Conservation (phyloP, 164 flowering plant species). For the Chloranthus sessilifolius region DNA sequence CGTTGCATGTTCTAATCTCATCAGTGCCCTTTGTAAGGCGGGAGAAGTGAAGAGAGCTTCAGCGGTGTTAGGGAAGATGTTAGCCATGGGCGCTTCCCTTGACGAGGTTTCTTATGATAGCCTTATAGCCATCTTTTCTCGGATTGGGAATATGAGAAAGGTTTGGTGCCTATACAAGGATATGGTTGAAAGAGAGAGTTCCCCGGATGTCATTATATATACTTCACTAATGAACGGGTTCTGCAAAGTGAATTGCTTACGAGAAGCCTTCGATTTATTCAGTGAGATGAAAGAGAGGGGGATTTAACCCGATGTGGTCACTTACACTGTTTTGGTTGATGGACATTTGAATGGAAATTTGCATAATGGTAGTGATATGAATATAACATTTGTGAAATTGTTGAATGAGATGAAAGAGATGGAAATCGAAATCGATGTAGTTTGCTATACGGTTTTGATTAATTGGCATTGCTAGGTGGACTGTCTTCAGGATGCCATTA, state of each 20-base stretch:
- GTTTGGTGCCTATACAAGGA: conserved; percentile 43
- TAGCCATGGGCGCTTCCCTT: conserved; percentile 25
- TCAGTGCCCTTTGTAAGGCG: conserved; percentile 37
- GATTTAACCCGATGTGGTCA: conserved; percentile 54
- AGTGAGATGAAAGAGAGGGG: conserved; percentile 60
- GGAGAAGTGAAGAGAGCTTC: conserved; percentile 39
- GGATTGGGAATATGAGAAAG: conserved; percentile 36
- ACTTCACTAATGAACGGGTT: conserved; percentile 68
- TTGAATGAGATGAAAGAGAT: conserved; percentile 40
- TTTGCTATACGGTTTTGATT: conserved; percentile 66
- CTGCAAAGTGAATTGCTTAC: conserved; percentile 40
- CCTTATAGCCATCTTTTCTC: conserved; percentile 51
- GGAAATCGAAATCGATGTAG: conserved; percentile 42
- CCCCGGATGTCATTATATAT: conserved; percentile 49
- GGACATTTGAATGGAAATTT: conserved; percentile 23
- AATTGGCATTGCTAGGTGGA: conserved; percentile 39
- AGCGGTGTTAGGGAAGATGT: conserved; percentile 27
- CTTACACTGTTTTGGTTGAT: conserved; percentile 67
- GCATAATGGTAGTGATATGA: conserved; percentile 5
- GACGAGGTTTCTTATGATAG: conserved; percentile 28
- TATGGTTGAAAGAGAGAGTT: conserved; percentile 30
- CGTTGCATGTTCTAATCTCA: conserved; percentile 38
- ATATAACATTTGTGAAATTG: conserved; percentile 20
- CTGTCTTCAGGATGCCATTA: conserved; percentile 43
- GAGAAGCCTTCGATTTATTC: conserved; percentile 48